Base-by-base conservation (phyloP, 768 basidiomycete genomes). In the Royoungia palumana region DNA sequence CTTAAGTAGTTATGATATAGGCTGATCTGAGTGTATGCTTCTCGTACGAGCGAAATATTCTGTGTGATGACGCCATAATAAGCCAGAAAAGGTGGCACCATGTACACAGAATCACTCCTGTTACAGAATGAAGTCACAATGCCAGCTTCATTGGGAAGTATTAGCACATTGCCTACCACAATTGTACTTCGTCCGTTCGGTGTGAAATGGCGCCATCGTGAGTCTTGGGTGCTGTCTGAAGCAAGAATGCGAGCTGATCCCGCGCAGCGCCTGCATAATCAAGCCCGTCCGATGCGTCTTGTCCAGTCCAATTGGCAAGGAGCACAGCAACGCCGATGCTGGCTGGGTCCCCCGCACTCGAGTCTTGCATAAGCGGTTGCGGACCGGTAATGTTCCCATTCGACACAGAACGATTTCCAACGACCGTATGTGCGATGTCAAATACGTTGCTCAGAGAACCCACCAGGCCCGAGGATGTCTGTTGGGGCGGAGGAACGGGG, bases 121-220 rank as follows among this genome's bases (percentile, higher is more conserved):
- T 9, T 13, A 35, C 30, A 32, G 21, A 49, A 44, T 27, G 35
- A 22, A 36, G 4, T 20, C 6, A 12, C 8, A 27, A 27, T 9
- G n/a, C n/a, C n/a, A n/a, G n/a, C n/a, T 6, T 27, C 25, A n/a
- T n/a, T n/a, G 25, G 10, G 25, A 27, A 2, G 25, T 12, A 11
- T 51, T 39, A 8, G 4, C 5, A 27, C 12, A 1, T 16, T 13
- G 36, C 53, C 59, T 50, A 85, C 86, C 88, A 91, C 11, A 89
- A 74, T 61, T 91, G 87, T 5, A 89, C 72, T 67, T 87, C 67
- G 13, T 76, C 72, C 34, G 73, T 68, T 0, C 89, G 77, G 62
- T 94, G 92, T 9, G 87, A 90, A 21, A 94, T 81, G 0, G 93
- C 92, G 1, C 92, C 92, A 53, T 89, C 85, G 2, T 54, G 49